phyloP scores from a whole-genome alignment of 2,329 filamentous ascomycete species.

The Thelonectria rubi region DNA sequence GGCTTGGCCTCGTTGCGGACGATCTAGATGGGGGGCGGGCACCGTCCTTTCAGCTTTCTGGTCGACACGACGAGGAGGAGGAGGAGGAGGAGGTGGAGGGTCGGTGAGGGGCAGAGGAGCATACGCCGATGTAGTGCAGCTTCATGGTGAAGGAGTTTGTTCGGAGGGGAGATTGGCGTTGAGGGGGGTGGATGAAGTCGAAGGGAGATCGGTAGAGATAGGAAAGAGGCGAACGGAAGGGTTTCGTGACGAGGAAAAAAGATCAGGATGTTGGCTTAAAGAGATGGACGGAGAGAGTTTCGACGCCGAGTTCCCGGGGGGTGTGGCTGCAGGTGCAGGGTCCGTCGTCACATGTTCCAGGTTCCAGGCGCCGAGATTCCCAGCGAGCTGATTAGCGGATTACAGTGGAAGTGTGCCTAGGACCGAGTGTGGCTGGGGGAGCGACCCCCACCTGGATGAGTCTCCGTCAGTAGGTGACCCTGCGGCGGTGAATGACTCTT shows the following conservation, averaged over 20 bases:
- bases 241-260: no score
- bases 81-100: conserved; percentile 20
- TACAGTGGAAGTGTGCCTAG: conserved; percentile 1
- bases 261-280: not conserved
- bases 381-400: conserved; percentile 9
- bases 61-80: conserved; percentile 1
- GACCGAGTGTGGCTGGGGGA: not conserved
- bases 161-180: no score
- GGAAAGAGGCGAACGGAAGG: not conserved
- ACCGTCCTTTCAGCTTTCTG: conserved; percentile 33
- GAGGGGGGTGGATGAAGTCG: not conserved
- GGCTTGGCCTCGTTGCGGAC: conserved; percentile 82
- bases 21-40: conserved; percentile 63
- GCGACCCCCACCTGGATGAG: not conserved
- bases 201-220: not conserved
- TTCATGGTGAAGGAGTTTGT: conserved; percentile 69
- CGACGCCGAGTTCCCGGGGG: not conserved
- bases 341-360: conserved; percentile 41
- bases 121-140: conserved; percentile 87
- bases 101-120: conserved; percentile 47
- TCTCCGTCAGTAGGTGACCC: not conserved
- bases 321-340: conserved; percentile 16
- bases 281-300: conserved; percentile 4
- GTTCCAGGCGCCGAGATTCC: conserved; percentile 11
- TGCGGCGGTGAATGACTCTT: conserved; percentile 23